Percentiles rank a stretch among this genome's conserved stretches.
phyloP scores from a whole-genome alignment of 768 basidiomycete species.

The Nevesoporus exiguus region DNA sequence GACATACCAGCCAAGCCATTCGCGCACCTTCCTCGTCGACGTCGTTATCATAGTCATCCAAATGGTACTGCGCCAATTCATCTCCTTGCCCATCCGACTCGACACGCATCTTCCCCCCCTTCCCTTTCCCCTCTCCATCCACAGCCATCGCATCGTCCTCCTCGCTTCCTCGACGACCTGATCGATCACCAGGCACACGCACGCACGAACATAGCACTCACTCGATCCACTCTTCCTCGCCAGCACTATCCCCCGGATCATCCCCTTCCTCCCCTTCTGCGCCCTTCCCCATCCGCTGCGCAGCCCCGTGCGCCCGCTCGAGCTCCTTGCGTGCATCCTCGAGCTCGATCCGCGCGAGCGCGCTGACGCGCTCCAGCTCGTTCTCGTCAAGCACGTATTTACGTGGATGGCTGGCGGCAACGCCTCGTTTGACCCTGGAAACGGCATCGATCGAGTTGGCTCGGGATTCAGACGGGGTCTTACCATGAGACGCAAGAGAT shows the following conservation, averaged over 20 bases:
- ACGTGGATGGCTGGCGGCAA: conserved; percentile 66
- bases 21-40: conserved; percentile 36
- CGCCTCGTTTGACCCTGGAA: conserved; percentile 74
- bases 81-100: conserved; percentile 41
- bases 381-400: conserved; percentile 90
- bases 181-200: conserved; percentile 11
- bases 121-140: conserved; percentile 35
- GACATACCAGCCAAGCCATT: neutral
- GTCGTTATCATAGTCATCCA: conserved; percentile 92
- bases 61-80: conserved; percentile 81
- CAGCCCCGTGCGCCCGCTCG: conserved; percentile 75
- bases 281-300: conserved; percentile 64
- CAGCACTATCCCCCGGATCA: conserved; percentile 41
- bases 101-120: conserved; percentile 12
- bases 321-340: conserved; percentile 88
- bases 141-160: conserved; percentile 64
- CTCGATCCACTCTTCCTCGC: conserved; percentile 75
- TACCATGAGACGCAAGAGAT: conserved; percentile 70
- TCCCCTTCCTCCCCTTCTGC: conserved; percentile 66
- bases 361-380: conserved; percentile 86
- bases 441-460: neutral
- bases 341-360: conserved; percentile 80
- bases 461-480: neutral
- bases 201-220: conserved; percentile 46
- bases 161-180: conserved; percentile 35